phyloP scores from a whole-genome alignment of 2,329 filamentous ascomycete species.

The Epichloe sibirici region DNA sequence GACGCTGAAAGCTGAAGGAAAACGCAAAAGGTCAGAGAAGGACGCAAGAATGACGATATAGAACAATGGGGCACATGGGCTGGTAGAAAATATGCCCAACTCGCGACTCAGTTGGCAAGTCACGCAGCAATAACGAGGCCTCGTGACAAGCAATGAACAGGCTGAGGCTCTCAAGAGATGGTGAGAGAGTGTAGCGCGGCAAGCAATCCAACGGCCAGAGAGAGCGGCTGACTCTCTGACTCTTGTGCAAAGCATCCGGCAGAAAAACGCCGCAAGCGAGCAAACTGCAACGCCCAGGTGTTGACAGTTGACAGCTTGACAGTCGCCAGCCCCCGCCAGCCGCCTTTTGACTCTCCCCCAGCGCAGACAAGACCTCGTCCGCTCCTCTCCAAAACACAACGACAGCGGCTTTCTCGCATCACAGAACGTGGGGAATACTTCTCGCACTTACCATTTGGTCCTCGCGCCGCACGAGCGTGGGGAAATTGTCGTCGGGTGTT shows the following conservation, averaged over 20 bases:
- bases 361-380: not conserved
- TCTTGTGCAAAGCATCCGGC: not conserved
- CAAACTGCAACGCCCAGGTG: not conserved
- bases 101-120: not conserved
- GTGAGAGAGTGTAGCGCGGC: not conserved
- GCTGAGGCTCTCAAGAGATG: not conserved
- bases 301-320: not conserved
- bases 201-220: not conserved
- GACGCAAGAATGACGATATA: constrained; percentile 10
- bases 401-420: not conserved
- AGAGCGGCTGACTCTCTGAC: not conserved
- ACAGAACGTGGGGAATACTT: not conserved
- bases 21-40: constrained; percentile 20
- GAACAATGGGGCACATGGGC: constrained; percentile 2
- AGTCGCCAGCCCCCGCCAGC: constrained; percentile 1
- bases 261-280: not conserved
- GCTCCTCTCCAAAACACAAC: not conserved
- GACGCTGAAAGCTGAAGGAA: constrained; percentile 60
- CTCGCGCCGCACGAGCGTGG: constrained; percentile 62
- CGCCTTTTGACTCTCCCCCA: not conserved
- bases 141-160: not conserved
- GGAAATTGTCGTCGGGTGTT: constrained; percentile 73
- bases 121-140: not conserved
- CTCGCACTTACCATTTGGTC: constrained; percentile 38
- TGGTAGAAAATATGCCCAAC: not conserved